Conservation (phyloP, 495 filamentous ascomycete genomes). For the Penicillium salamii region DNA sequence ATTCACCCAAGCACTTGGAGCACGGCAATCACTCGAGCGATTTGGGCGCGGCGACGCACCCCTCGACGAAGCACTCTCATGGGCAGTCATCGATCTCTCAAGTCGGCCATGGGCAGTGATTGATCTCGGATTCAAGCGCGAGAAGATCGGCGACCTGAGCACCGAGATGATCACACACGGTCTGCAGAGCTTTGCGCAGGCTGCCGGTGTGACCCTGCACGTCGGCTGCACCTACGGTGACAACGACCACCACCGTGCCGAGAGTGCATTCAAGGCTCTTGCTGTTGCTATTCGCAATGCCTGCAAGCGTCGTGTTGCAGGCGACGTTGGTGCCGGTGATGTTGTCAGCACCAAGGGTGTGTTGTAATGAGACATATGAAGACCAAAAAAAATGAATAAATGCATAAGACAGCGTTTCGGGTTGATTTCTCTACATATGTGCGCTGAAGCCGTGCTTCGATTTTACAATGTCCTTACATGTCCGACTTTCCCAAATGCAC, state of each 20-base stretch:
- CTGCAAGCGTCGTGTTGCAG: conserved; percentile 63
- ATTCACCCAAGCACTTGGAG: conserved; percentile 73
- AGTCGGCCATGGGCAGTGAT: conserved; percentile 84
- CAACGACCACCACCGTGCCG: conserved; percentile 95
- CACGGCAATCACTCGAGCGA: conserved; percentile 74
- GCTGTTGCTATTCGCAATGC: conserved; percentile 80
- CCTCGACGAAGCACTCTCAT: conserved; percentile 90
- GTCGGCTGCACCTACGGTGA: conserved; percentile 83
- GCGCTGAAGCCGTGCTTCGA: no score
- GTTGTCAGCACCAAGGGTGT: conserved; percentile 94
- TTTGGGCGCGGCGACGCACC: conserved; percentile 91
- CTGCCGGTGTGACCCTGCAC: conserved; percentile 86
- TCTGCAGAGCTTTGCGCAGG: conserved; percentile 87
- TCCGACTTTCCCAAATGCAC: not conserved
- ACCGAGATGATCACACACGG: conserved; percentile 98
- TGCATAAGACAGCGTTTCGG: no score
- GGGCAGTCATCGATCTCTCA: conserved; percentile 91
- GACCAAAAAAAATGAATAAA: no score
- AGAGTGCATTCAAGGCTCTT: conserved; percentile 96
- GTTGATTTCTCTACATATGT: no score
- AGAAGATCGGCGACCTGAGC: conserved; percentile 91
- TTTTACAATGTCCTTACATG: no score
- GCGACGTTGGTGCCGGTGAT: conserved; percentile 81
- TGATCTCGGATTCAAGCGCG: conserved; percentile 74
- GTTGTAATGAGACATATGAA: conserved; percentile 32